Base-by-base conservation (phyloP, 2,329 filamentous ascomycete genomes). In the Phaeomoniella chlamydospora region DNA sequence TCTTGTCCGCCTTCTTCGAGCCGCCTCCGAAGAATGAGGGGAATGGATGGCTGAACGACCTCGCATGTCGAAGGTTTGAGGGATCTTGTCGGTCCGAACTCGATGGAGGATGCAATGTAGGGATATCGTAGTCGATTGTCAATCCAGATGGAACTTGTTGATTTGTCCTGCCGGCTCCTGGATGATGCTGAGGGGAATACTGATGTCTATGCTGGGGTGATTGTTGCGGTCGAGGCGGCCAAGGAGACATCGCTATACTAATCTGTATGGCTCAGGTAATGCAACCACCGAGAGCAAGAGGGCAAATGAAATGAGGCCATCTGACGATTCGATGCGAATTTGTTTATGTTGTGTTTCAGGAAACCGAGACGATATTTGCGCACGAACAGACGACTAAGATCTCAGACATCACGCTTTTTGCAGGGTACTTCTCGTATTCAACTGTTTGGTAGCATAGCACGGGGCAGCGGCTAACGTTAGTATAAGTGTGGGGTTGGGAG, bases 1-100 rank as follows among this genome's bases (percentile, higher is more conserved):
- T 68, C 57, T 72, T 76, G 50, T 74, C 58, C 37, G 57, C 56
- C 46, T 60, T 65, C 49, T 61, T 68, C n/a, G 22, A 6, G 6
- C 22, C 22, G 42, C 61, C 59, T 18, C 70, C 67, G 50, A 87
- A 83, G 18, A 86, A 58, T 13, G 74, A 77, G 5, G 81, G 78
- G 44, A 88, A 80, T 9, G 83, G 82, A 49, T 88, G 78, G 65
- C 83, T 90, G 62, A 80, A 72, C 37, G 83, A 87, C 37, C 81
- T 74, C 17, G 61, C 59, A 55, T 78, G 74, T 31, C 48, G 45
- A 29, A 43, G 41, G 15, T 43, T 39, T 15, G 41, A n/a, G n/a
- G 42, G 29, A n/a, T 31, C 31, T 4, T 36, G 15, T 22, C 44
- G 41, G n/a, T 40, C 39, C 16, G 43, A 39, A 15, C 39, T 18